These are phyloP conservation scores for Mrakiaceae sp. DNA, from an alignment of 1,284 basidiomycete species.

Conservation along the genomic window DNA sequence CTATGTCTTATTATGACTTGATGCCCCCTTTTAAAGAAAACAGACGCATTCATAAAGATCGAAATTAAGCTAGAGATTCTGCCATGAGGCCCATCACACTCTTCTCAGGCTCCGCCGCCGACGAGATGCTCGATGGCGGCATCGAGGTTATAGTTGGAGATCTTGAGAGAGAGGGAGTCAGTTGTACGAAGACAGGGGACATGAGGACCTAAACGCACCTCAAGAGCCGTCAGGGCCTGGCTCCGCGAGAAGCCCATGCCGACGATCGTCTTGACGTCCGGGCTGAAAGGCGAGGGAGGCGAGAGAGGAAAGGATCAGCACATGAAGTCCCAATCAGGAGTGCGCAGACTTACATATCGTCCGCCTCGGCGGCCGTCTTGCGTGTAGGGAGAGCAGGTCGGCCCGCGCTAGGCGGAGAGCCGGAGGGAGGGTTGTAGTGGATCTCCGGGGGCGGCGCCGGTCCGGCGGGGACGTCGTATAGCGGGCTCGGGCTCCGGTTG, in stretches of 20 bases:
- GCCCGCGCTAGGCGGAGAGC: conserved; percentile 8
- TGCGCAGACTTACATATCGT: conserved; percentile 9
- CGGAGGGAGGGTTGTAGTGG: conserved; percentile 12
- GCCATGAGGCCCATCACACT: neutral
- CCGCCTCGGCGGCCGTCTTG: conserved; percentile 8
- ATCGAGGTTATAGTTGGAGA: conserved; percentile 17
- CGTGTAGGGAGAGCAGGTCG: conserved; percentile 5
- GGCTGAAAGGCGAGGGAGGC: neutral
- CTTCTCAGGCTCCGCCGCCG: neutral
- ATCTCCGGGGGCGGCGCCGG: neutral
- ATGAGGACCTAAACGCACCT: conserved; percentile 3
- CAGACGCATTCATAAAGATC: too few species aligned
- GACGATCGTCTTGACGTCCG: conserved; percentile 17
- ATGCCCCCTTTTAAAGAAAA: too few species aligned
- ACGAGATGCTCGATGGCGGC: conserved; percentile 17
- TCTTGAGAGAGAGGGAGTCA: neutral
- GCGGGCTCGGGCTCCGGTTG: too few species aligned
- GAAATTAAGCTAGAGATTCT: too few species aligned
- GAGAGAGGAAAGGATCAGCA: neutral
- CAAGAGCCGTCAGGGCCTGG: conserved; percentile 16
- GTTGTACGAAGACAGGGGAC: neutral
- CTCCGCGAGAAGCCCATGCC: conserved; percentile 15
- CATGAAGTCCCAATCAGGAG: neutral
- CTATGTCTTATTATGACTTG: too few species aligned
- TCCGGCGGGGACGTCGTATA: too few species aligned